phyloP scores from a whole-genome alignment of 2,329 filamentous ascomycete species.

The Elsinoe ampelina region DNA sequence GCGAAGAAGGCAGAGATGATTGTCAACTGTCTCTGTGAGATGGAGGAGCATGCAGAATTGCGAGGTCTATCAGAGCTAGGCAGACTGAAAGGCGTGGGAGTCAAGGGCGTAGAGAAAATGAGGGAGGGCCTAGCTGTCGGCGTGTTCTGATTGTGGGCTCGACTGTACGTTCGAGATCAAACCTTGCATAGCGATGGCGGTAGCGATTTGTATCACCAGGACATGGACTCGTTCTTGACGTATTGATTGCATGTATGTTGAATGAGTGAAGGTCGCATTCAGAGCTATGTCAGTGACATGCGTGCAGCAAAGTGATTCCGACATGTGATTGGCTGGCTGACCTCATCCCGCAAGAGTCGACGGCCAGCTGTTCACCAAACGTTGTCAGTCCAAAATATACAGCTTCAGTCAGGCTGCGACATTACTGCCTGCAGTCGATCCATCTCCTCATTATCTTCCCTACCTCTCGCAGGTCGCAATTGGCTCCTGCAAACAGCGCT shows the following conservation, averaged over 20 bases:
- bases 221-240: no score
- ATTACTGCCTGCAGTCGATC: slow-evolving; percentile 2
- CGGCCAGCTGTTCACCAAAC: slow-evolving; percentile 11
- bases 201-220: not conserved
- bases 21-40: slow-evolving; percentile 39
- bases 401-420: slow-evolving; percentile 5
- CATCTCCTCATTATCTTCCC: not conserved
- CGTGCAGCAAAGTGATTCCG: not conserved
- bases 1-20: slow-evolving; percentile 57
- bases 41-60: slow-evolving; percentile 26
- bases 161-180: not conserved
- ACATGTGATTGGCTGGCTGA: slow-evolving; percentile 13
- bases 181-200: slow-evolving; percentile 9
- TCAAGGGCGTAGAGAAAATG: slow-evolving; percentile 45
- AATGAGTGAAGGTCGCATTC: no score
- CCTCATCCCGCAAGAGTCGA: slow-evolving; percentile 11
- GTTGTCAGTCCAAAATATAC: slow-evolving; percentile 4
- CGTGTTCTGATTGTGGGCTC: slow-evolving; percentile 8
- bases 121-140: slow-evolving; percentile 29
- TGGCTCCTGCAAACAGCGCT: not conserved
- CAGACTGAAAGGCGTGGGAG: slow-evolving; percentile 40
- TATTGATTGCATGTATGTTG: no score
- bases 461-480: not conserved
- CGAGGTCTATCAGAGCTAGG: slow-evolving; percentile 35
- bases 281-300: no score